Base-by-base conservation (phyloP, 2,329 filamentous ascomycete species). In the Aspergillus sp. region DNA sequence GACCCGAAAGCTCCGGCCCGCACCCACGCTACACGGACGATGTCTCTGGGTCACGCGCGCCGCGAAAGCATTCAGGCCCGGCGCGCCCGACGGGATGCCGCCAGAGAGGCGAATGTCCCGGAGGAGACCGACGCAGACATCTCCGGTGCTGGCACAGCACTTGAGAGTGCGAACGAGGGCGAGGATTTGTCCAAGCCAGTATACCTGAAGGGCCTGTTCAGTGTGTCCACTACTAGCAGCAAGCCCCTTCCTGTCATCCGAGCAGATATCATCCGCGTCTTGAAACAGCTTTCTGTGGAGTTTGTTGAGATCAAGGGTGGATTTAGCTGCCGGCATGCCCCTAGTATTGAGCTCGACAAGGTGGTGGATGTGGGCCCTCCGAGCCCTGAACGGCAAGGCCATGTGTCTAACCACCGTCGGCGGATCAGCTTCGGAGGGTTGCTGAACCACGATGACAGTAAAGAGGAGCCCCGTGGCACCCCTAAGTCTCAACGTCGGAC, bases 171-270 rank as follows among this genome's bases (percentile, higher is more conserved):
- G 11, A 75, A 74, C 33, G 71, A 74, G 44, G 85, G 88, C 4
- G 90, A 95, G 60, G 83, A 93, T 55, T 86, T 93, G 49, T 73
- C 73, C 13, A 96, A 96, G 70, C 94, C 94, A 0, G 94, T 97
- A 3, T 97, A 88, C 70, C 82, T 99, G 52, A 99, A 97, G 73
- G 94, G 94, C 4, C 80, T 99, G 16, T 97, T 99, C 75, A 97
- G 93, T 64, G 94, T 97, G 49, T 95, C 90, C 3, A 99, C 94
- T 0, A 99, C 94, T 6, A 96, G 91, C 52, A 94, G 87, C 66
- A 95, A 95, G 67, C 90, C 93, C 1, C 83, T 97, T 10, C 79
- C 85, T 1, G 85, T 90, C 53, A 99, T 99, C 57, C 85, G 93
- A 36, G 79, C 85, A 6, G 94, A 99, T 67, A 89, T 99, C 61